phyloP scores from a whole-genome alignment of 2,329 filamentous ascomycete species.

The Colletotrichum euphorbiae region DNA sequence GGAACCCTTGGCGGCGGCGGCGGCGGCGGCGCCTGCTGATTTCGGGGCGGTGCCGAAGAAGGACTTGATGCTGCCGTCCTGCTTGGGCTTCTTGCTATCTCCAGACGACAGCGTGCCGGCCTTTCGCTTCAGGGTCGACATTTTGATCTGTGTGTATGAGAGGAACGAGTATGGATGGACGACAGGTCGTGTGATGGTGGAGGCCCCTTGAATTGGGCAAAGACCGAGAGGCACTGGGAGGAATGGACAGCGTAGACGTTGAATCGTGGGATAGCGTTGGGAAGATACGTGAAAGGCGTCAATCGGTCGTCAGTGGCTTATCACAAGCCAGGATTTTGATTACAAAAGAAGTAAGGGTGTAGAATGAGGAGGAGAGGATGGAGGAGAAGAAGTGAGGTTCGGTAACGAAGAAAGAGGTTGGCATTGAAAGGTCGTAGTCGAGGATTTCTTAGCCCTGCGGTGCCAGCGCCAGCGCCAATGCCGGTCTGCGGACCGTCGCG shows the following conservation, averaged over 20 bases:
- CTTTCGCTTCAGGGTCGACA: conserved; percentile 76
- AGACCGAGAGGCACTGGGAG: background rate
- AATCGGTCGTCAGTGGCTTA: conserved; percentile 6
- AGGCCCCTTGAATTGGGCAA: conserved; percentile 10
- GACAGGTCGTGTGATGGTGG: conserved; percentile 12
- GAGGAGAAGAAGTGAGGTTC: background rate
- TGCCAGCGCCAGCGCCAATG: background rate
- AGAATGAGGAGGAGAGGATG: background rate
- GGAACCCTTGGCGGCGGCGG: conserved; percentile 42
- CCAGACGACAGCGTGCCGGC: conserved; percentile 56
- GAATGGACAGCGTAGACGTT: background rate
- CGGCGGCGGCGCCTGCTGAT: conserved; percentile 46
- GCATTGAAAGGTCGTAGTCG: conserved; percentile 13
- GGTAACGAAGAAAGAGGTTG: conserved; percentile 11
- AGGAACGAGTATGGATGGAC: background rate
- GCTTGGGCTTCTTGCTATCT: conserved; percentile 77
- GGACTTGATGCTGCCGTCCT: conserved; percentile 83
- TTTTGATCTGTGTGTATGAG: conserved; percentile 44
- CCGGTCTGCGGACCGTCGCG: conserved; percentile 32
- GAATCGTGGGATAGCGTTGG: conserved; percentile 9
- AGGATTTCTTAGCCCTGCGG: conserved; percentile 21
- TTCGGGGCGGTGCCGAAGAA: conserved; percentile 85
- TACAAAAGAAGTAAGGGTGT: background rate
- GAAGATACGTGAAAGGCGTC: conserved; percentile 2
- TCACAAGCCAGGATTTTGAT: background rate